phyloP scores from a whole-genome alignment of 140 eudicot genomes.

The Cichorium intybus region DNA sequence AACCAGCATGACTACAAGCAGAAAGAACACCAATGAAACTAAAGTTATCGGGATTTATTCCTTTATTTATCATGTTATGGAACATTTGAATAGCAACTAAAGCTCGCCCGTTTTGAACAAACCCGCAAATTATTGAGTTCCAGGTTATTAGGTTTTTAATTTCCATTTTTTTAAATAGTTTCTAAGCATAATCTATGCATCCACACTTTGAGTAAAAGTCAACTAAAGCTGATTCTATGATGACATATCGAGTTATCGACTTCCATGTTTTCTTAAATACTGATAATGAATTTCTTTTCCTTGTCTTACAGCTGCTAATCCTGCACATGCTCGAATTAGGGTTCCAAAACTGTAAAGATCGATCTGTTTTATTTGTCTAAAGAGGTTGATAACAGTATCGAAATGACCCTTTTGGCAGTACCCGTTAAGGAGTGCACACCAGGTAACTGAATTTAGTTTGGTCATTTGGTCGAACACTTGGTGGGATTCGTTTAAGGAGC shows the following conservation, averaged over 20 bases:
- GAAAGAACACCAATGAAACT: conserved; percentile 67
- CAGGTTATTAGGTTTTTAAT: conserved; percentile 63
- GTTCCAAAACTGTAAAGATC: conserved; percentile 83
- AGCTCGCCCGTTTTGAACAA: conserved; percentile 87
- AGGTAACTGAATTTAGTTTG: conserved; percentile 55
- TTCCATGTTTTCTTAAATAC: conserved; percentile 52
- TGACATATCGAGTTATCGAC: conserved; percentile 50
- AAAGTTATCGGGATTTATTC: conserved; percentile 56
- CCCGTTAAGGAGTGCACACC: conserved; percentile 77
- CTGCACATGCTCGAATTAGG: conserved; percentile 87
- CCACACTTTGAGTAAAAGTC: conserved; percentile 90
- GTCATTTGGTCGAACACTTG: conserved; percentile 62
- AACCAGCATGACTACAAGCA: conserved; percentile 88
- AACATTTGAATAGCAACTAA: conserved; percentile 54
- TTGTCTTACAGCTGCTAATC: conserved; percentile 63
- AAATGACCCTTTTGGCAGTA: conserved; percentile 76
- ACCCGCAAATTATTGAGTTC: conserved; percentile 80
- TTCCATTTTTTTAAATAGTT: conserved; percentile 50
- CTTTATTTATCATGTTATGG: conserved; percentile 51
- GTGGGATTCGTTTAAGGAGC: conserved; percentile 49
- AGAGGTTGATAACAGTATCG: conserved; percentile 44
- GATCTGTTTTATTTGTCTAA: conserved; percentile 39
- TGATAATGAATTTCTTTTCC: conserved; percentile 87
- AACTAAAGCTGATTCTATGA: conserved; percentile 86
- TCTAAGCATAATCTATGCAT: conserved; percentile 55